Evolutionary conservation across 495 filamentous ascomycete species (phyloP).

Genomic region (Aspergillus steynii): DNA sequence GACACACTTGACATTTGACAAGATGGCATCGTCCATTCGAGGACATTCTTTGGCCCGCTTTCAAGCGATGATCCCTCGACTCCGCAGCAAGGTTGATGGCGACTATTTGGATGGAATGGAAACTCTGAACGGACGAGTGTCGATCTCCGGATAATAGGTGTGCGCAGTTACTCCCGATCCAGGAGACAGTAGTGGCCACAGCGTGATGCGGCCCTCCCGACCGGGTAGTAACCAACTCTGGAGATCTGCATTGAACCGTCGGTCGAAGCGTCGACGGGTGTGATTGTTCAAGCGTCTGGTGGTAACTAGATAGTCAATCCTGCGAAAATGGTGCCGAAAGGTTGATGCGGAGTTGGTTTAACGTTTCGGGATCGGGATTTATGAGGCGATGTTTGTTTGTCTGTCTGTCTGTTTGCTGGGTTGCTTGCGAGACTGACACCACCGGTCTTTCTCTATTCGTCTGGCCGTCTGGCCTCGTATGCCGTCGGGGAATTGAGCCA

Average conservation of each 20-base stretch:
- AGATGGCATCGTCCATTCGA: neutral
- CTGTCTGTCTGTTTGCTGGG: too few species aligned
- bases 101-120: neutral
- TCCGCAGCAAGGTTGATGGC: neutral
- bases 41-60: neutral
- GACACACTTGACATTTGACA: neutral
- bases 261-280: neutral
- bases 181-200: neutral
- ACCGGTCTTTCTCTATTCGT: too few species aligned
- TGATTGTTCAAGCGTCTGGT: neutral
- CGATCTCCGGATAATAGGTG: neutral
- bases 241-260: neutral
- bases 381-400: too few species aligned
- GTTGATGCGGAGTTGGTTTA: neutral
- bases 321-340: neutral
- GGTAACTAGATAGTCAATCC: neutral
- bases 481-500: neutral
- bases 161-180: neutral
- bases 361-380: neutral
- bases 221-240: neutral
- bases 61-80: neutral
- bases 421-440: too few species aligned
- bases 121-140: neutral
- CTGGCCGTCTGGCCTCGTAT: too few species aligned
- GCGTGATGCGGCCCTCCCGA: neutral